Percentiles rank a stretch among this genome's conserved stretches.
These are phyloP conservation scores for Backusella circina DNA, from an alignment of 192 early-diverging fungal species.

Conservation along the genomic window DNA sequence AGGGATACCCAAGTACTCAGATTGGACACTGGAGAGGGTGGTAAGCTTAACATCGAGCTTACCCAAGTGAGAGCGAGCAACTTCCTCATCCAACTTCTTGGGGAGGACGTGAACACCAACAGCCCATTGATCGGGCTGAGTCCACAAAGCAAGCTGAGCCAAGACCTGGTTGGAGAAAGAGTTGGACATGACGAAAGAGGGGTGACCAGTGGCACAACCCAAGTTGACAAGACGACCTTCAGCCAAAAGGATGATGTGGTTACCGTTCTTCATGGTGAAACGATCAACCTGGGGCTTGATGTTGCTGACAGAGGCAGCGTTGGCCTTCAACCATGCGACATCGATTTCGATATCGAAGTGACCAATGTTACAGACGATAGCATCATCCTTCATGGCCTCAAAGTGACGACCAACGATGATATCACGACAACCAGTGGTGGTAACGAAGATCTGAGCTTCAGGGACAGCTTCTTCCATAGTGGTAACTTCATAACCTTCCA, in stretches of 20 bases:
- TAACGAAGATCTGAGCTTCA: constrained; percentile 97
- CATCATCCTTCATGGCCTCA: constrained; percentile 93
- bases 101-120: constrained; percentile 98
- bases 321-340: constrained; percentile 96
- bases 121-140: constrained; percentile 79
- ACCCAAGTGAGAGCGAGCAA: constrained; percentile 90
- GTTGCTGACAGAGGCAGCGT: constrained; percentile 84
- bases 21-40: constrained; percentile 60
- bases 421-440: constrained; percentile 98
- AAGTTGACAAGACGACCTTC: constrained; percentile 99
- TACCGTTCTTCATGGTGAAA: constrained; percentile 85
- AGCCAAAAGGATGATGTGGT: constrained; percentile 95
- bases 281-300: constrained; percentile 99
- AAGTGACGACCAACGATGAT: constrained; percentile 96
- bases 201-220: constrained; percentile 98
- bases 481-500: constrained; percentile 99
- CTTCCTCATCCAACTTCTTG: constrained; percentile 99
- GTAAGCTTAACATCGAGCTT: constrained; percentile 96
- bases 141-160: constrained; percentile 99
- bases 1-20: constrained; percentile 80
- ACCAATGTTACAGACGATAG: constrained; percentile 99
- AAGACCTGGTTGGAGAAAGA: constrained; percentile 99
- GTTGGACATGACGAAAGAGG: constrained; percentile 99
- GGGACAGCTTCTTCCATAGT: constrained; percentile 94
- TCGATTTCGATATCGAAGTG: constrained; percentile 99